A percentile compares a stretch with the other conserved stretches of the same genome.
Evolutionary conservation across 139 green algal genomes (phyloP).

Genomic region (Coelastrella sp.): DNA sequence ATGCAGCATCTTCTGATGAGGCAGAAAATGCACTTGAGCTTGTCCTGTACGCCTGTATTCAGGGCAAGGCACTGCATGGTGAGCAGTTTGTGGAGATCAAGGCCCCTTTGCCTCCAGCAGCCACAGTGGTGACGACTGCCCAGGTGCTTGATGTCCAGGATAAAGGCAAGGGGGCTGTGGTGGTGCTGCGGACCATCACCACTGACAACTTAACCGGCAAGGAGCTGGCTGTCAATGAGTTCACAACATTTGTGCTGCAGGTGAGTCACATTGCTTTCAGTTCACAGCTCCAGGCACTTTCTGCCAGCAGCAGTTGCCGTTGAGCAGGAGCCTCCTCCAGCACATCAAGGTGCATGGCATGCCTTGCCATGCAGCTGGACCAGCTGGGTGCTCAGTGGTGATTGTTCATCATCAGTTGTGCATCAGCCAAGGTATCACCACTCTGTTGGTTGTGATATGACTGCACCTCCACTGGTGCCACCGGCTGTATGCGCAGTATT

Average conservation of each 20-base stretch:
- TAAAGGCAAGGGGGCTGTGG: conserved; percentile 41
- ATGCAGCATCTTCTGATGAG: no score
- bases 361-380: no score
- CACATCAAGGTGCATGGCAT: no score
- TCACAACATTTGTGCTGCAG: conserved; percentile 34
- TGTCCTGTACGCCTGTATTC: not conserved
- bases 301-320: no score
- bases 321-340: no score
- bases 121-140: conserved; percentile 33
- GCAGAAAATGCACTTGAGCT: no score
- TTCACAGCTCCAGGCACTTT: no score
- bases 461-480: no score
- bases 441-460: no score
- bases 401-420: not conserved
- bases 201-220: conserved; percentile 18
- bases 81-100: conserved; percentile 51
- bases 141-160: conserved; percentile 46
- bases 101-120: conserved; percentile 23
- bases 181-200: conserved; percentile 30
- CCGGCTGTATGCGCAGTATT: no score
- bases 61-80: conserved; percentile 50
- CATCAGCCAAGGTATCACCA: no score
- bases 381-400: not conserved
- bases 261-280: not conserved
- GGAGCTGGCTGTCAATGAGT: conserved; percentile 44